These are phyloP conservation scores for Crataegus laevigata DNA, from an alignment of 306 rosid genomes.

Conservation along the genomic window DNA sequence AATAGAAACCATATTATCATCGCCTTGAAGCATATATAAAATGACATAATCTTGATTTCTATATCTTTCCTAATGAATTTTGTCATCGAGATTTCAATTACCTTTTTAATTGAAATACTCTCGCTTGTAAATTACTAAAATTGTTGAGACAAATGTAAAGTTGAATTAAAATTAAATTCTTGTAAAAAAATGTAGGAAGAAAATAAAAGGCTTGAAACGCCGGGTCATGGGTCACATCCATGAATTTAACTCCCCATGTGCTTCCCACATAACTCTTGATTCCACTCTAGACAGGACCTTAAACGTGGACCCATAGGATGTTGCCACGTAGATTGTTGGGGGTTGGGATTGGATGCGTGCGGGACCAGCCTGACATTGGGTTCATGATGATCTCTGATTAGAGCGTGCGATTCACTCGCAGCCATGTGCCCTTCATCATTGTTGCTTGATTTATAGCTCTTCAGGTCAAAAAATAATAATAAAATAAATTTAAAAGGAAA, in stretches of 20 bases:
- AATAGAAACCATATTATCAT: no score
- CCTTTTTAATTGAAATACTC: slow-evolving; percentile 3
- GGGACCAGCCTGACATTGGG: slow-evolving; percentile 17
- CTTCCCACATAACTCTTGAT: background rate
- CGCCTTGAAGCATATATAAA: background rate
- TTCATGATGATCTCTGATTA: slow-evolving; percentile 18
- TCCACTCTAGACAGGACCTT: background rate
- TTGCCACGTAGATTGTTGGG: slow-evolving; percentile 12
- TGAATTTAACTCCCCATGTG: background rate
- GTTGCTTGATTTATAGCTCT: background rate
- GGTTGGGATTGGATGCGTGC: slow-evolving; percentile 7
- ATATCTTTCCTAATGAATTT: background rate
- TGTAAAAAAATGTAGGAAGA: background rate
- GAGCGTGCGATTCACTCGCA: slow-evolving; percentile 22
- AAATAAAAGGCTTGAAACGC: background rate
- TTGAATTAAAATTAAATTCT: background rate
- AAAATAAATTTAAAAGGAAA: background rate
- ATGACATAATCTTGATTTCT: background rate
- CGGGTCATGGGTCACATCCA: background rate
- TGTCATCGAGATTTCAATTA: background rate
- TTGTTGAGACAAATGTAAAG: background rate
- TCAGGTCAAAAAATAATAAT: slow-evolving; percentile 9
- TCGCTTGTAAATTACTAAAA: background rate
- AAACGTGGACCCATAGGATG: slow-evolving; percentile 4
- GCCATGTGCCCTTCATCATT: slow-evolving; percentile 22